Evolutionary conservation across 805 yeast species (phyloP), one percentile per base, ranked within the genome.

Genomic region (Candida tibetensis): DNA sequence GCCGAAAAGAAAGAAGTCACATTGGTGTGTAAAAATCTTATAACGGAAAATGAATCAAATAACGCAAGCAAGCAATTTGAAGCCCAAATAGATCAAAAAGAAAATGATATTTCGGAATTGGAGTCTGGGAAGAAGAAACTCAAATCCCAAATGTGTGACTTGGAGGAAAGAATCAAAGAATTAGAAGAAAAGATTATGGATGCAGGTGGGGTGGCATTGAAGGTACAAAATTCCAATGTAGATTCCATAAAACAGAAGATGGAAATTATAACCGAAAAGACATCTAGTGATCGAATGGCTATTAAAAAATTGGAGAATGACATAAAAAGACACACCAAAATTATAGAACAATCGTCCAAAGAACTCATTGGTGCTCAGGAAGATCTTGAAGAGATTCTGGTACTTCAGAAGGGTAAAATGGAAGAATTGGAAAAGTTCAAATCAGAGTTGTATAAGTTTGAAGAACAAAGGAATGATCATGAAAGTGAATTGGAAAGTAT

Each of bases 171-270:
- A 40, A 84, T 93, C 28, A 69, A 71, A 9, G 69, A 49, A 0
- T 62, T 90, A 3, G 90, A 88, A 48, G 85, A 82, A 40, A 74
- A 81, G 53, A 87, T 93, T 28, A 79, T 90, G 85, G 82, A 85
- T 34, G 82, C 87, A 37, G 99, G 99, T 37, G 99, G 99, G 43
- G 82, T 85, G 6, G 80, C 80, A 44, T 69, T 93, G 46, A 79
- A 86, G 40, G 58, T 85, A 43, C 96, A 89, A 51, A 83, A 79
- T 44, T 77, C 95, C 1, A 84, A 80, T 52, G 96, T 93, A 6
- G 89, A 81, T 49, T 83, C 95, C 1, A 68, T 84, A 23, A 67
- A 70, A 30, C 85, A 84, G 49, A 76, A 78, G 51, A 74, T 85
- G 19, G 85, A 81, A 37, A 74, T 82, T 14, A 57, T 79, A 10